These are phyloP conservation scores for Skeletonema costatum DNA, from an alignment of 108 stramenopile species.

Conservation along the genomic window DNA sequence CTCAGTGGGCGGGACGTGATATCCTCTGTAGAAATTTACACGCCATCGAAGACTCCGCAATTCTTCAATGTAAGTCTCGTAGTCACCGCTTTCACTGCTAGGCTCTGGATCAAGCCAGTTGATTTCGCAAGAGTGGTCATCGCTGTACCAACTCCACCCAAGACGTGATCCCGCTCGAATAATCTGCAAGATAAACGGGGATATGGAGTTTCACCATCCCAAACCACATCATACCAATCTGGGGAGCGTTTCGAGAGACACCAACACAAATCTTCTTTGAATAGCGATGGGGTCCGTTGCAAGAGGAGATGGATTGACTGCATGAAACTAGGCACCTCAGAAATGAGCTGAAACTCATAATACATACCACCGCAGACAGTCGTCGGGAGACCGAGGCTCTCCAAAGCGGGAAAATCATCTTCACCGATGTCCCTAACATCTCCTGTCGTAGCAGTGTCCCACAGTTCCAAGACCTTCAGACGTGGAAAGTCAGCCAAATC, in stretches of 20 bases:
- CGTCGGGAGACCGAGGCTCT: neutral
- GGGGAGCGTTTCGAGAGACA: neutral
- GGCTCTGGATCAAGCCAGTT: too few relatives aligned
- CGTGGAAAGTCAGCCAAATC: constrained; percentile 14
- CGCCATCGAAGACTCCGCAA: too few relatives aligned
- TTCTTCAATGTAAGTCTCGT: too few relatives aligned
- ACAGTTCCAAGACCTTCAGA: constrained; percentile 5
- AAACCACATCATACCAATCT: constrained; percentile 1
- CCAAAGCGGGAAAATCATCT: neutral
- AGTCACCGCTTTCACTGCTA: too few relatives aligned
- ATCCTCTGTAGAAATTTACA: too few relatives aligned
- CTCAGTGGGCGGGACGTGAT: too few relatives aligned
- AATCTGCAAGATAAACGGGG: neutral
- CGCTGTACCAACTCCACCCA: too few relatives aligned
- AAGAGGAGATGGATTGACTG: neutral
- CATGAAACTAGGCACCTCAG: neutral
- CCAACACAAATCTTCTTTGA: neutral
- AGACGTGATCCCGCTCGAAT: too few relatives aligned
- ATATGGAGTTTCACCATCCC: neutral
- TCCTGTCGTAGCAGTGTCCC: neutral
- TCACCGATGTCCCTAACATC: neutral
- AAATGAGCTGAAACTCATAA: neutral
- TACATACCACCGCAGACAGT: neutral
- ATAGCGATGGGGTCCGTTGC: neutral
- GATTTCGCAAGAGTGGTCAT: too few relatives aligned